phyloP scores from a whole-genome alignment of 768 basidiomycete genomes.

The Candolleomyces eurysporus region DNA sequence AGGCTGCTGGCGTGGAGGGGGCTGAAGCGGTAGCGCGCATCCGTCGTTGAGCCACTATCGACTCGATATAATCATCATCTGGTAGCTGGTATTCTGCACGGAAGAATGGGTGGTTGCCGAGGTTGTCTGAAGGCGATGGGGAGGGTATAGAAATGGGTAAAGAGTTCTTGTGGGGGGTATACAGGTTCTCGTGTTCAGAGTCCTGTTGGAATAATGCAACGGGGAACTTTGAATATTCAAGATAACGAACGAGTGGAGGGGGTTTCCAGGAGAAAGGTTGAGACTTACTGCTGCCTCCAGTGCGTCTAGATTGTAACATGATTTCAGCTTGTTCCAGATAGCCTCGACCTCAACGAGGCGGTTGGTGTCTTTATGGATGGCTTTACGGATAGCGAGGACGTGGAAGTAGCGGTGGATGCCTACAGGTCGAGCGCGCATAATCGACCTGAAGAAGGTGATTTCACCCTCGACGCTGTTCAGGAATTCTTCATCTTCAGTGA shows the following conservation, averaged over 20 bases:
- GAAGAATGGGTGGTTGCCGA: slow-evolving; percentile 70
- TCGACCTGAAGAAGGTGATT: slow-evolving; percentile 79
- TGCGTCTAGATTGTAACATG: slow-evolving; percentile 72
- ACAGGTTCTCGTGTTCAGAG: slow-evolving; percentile 35
- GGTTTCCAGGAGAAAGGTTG: background rate
- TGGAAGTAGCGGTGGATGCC: slow-evolving; percentile 85
- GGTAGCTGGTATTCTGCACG: slow-evolving; percentile 66
- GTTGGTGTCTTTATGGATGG: slow-evolving; percentile 71
- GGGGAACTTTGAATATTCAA: background rate
- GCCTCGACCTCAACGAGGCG: slow-evolving; percentile 54
- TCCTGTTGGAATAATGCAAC: slow-evolving; percentile 29
- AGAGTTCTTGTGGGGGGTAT: slow-evolving; percentile 21
- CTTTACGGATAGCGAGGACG: slow-evolving; percentile 68
- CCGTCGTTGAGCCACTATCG: slow-evolving; percentile 60
- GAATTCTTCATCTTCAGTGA: slow-evolving; percentile 36
- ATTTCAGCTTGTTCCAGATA: slow-evolving; percentile 73
- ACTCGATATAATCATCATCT: slow-evolving; percentile 56
- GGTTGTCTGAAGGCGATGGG: slow-evolving; percentile 68
- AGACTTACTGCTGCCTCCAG: slow-evolving; percentile 66
- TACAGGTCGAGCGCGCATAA: slow-evolving; percentile 79
- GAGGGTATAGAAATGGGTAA: slow-evolving; percentile 56
- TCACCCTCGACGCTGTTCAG: slow-evolving; percentile 79
- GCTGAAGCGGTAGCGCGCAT: slow-evolving; percentile 62
- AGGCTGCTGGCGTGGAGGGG: slow-evolving; percentile 56
- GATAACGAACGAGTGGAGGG: background rate